Percentiles rank a stretch among this genome's conserved stretches.
These are phyloP conservation scores for Solanum infundibuliforme DNA, from an alignment of 257 asterid genomes.

Conservation along the genomic window DNA sequence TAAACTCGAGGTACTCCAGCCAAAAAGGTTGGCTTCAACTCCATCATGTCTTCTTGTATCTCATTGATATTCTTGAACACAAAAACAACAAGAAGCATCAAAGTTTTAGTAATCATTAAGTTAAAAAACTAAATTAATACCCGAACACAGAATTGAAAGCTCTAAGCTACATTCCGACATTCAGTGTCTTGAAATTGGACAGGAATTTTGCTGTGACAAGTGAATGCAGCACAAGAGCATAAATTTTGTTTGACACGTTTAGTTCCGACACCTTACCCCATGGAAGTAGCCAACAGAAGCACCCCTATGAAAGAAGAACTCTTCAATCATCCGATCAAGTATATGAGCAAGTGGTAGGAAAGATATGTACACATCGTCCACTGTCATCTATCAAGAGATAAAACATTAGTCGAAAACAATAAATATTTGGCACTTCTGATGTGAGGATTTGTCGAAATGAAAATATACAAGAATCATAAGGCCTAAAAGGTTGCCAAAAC, in stretches of 20 bases:
- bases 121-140: not conserved
- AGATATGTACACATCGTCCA: slow-evolving; percentile 87
- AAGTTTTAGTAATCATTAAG: not conserved
- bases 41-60: slow-evolving; percentile 67
- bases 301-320: slow-evolving; percentile 89
- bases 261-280: slow-evolving; percentile 45
- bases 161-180: not conserved
- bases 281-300: slow-evolving; percentile 97
- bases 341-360: slow-evolving; percentile 97
- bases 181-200: not conserved
- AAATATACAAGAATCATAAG: not conserved
- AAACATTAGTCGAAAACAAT: not conserved
- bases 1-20: slow-evolving; percentile 94
- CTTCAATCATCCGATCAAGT: slow-evolving; percentile 98
- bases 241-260: not conserved
- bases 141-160: not conserved
- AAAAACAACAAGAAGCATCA: slow-evolving; percentile 1
- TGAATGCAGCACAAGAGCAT: not conserved
- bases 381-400: slow-evolving; percentile 57
- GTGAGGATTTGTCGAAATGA: not conserved
- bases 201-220: not conserved
- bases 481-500: not conserved
- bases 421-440: not conserved
- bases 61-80: slow-evolving; percentile 64
- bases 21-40: slow-evolving; percentile 82